Percentiles rank a stretch among this genome's conserved stretches.
These are phyloP conservation scores for Candida alai DNA, from an alignment of 805 yeast genomes.

Conservation along the genomic window DNA sequence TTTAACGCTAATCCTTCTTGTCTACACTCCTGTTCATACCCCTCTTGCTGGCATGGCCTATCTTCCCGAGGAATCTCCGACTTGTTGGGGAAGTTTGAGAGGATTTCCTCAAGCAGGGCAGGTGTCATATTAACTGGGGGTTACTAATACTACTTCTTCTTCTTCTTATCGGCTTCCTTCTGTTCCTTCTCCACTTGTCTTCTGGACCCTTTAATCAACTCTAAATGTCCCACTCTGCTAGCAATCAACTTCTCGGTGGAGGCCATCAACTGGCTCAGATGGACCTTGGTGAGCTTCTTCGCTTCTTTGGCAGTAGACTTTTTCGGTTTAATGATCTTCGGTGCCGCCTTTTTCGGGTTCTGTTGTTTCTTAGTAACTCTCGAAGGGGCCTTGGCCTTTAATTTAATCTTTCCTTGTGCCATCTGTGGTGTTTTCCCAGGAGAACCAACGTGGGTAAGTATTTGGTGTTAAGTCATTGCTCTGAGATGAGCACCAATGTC, in stretches of 20 bases:
- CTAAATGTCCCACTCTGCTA: conserved; percentile 90
- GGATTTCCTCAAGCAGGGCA: no score
- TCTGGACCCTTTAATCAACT: conserved; percentile 85
- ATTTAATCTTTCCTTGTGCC: conserved; percentile 74
- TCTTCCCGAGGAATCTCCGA: not conserved
- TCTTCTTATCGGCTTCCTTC: conserved; percentile 31
- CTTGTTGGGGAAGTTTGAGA: conserved; percentile 8
- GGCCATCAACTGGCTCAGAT: conserved; percentile 47
- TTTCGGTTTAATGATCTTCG: conserved; percentile 65
- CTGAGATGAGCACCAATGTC: no score
- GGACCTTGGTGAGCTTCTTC: conserved; percentile 55
- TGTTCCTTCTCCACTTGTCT: conserved; percentile 68
- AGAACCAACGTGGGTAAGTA: no score
- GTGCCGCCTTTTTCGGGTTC: conserved; percentile 67
- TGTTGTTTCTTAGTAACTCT: conserved; percentile 62
- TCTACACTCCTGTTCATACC: not conserved
- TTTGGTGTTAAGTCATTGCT: no score
- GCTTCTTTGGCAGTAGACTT: conserved; percentile 47
- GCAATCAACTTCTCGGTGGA: conserved; percentile 84
- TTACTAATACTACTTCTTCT: conserved; percentile 9
- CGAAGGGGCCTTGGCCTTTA: conserved; percentile 46
- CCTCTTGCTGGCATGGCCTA: not conserved
- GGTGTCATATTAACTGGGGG: no score
- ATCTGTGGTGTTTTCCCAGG: conserved; percentile 35
- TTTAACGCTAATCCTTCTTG: not conserved